phyloP scores from a whole-genome alignment of 768 basidiomycete species.

The Hebeloma cylindrosporum region DNA sequence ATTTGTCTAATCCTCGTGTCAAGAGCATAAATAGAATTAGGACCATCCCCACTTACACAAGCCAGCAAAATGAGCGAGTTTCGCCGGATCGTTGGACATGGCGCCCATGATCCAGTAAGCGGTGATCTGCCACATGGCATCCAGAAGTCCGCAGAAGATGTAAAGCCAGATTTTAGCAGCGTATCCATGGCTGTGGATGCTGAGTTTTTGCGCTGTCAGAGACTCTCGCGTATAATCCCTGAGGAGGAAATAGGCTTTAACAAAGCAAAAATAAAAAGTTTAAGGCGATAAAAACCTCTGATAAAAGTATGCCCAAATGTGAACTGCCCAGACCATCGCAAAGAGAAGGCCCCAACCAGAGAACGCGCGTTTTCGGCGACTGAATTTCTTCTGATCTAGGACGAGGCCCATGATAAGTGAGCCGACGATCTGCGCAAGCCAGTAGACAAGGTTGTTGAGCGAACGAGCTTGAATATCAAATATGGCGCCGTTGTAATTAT shows the following conservation, averaged over 20 bases:
- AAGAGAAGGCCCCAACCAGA: slow-evolving; percentile 64
- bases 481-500: slow-evolving; percentile 74
- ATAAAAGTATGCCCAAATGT: slow-evolving; percentile 77
- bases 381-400: slow-evolving; percentile 55
- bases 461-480: slow-evolving; percentile 80
- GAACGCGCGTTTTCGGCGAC: slow-evolving; percentile 73
- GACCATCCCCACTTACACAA: slow-evolving; percentile 57
- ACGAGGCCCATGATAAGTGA: slow-evolving; percentile 69
- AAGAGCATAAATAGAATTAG: too few species aligned
- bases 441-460: slow-evolving; percentile 78
- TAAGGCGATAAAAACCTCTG: slow-evolving; percentile 50
- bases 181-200: slow-evolving; percentile 58
- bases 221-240: slow-evolving; percentile 60
- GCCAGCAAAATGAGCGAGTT: slow-evolving; percentile 78
- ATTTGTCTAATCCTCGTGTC: too few species aligned
- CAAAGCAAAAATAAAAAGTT: background rate
- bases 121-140: slow-evolving; percentile 84
- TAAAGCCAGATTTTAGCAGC: slow-evolving; percentile 59
- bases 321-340: slow-evolving; percentile 63
- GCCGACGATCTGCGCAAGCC: slow-evolving; percentile 76
- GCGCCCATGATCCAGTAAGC: slow-evolving; percentile 85
- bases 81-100: slow-evolving; percentile 80
- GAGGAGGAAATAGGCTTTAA: background rate
- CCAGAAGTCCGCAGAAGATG: slow-evolving; percentile 72
- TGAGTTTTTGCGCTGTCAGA: slow-evolving; percentile 47